Evolutionary conservation across 106 monocot species (phyloP), one percentile per base, ranked within the genome.

Genomic region (Iris macrosiphon): DNA sequence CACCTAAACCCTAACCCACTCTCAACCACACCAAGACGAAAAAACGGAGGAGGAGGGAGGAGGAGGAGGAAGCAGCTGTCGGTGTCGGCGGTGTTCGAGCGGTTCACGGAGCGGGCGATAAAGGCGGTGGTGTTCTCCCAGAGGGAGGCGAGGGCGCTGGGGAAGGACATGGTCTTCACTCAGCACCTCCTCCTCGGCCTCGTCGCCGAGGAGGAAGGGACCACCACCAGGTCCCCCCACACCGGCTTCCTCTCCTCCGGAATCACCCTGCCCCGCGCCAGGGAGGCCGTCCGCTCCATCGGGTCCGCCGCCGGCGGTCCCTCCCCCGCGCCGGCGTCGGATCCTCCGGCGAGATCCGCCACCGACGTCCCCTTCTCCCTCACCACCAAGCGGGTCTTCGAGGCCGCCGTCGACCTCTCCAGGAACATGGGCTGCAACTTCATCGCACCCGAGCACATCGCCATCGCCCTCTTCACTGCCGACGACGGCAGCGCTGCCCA

Each of bases 141-240:
- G 73, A 67, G 79, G 49, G 95, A 96, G 69, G 85, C 95, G 3
- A 46, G 66, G 34, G 76, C 62, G 1, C 52, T 89, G 14, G 95
- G 85, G 31, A 40, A 56, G 10, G 79, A 80, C 49, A 72, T 79
- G 82, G 95, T 96, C 16, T 82, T 80, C 69, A 74, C 85, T 10
- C 95, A 85, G 59, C 95, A 96, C 66, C 78, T 96, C 34, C 77
- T 96, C 40, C 82, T 96, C 43, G 95, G 95, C 23, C 75, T 96
- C 45, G 55, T 96, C 50, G 82, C 89, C 17, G 95, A 89, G 75
- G 95, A 96, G 56, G 31, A 19, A 40, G 4, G 37, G 38, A 27
- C 38, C 37, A 57, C 34, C 48, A 9, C 9, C 29, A 34, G 68
- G 20, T 77, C 82, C 6, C 32, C 13, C n/a, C 71, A 76, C 4